Percentiles rank a stretch among this genome's conserved stretches.
phyloP scores from a whole-genome alignment of 352 stramenopile species.

The Nannochloropsis limnetica region DNA sequence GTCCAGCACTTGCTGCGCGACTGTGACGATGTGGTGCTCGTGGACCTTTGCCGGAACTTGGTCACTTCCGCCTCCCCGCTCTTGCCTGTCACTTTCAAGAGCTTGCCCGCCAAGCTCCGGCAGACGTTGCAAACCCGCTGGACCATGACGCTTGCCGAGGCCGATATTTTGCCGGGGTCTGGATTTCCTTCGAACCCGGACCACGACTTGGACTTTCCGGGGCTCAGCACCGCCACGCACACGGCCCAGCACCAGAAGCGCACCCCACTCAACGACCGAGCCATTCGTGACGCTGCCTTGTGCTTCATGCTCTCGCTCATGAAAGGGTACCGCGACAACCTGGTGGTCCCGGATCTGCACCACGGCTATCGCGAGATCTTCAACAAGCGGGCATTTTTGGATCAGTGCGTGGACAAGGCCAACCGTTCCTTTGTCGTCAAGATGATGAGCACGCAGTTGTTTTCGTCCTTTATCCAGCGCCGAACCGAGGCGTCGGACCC shows the following conservation, averaged over 20 bases:
- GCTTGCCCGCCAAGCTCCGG: neutral
- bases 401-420: slow-evolving; percentile 17
- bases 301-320: slow-evolving; percentile 22
- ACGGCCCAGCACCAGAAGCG: neutral
- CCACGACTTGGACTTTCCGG: slow-evolving; percentile 17
- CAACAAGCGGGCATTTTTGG: neutral
- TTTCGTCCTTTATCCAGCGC: slow-evolving; percentile 22
- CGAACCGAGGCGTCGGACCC: slow-evolving; percentile 27
- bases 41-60: neutral
- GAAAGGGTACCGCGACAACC: neutral
- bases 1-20: slow-evolving; percentile 13
- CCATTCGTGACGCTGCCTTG: slow-evolving; percentile 17
- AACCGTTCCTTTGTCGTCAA: neutral
- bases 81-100: slow-evolving; percentile 21
- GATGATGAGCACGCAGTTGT: slow-evolving; percentile 10
- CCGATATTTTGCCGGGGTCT: neutral
- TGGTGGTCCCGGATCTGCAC: neutral
- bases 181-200: slow-evolving; percentile 22
- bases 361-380: neutral
- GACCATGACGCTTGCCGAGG: neutral
- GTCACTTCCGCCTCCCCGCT: neutral
- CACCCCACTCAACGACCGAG: neutral
- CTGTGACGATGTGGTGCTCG: slow-evolving; percentile 7
- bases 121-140: neutral
- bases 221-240: neutral